Conservation (phyloP, 1,139 yeast species). For the Yamadazyma oceani region DNA sequence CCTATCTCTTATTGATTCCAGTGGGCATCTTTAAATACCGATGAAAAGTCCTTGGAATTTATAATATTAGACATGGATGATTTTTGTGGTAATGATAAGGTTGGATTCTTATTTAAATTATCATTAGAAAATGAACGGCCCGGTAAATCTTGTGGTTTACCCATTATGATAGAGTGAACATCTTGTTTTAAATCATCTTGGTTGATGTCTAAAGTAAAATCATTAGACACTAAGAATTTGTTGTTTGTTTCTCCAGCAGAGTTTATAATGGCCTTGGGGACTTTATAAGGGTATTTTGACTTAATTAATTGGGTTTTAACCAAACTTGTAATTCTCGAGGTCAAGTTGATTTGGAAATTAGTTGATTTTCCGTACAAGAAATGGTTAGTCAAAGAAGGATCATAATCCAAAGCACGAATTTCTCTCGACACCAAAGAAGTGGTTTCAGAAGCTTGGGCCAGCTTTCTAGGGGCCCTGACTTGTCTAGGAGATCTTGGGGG, state of each 20-base stretch:
- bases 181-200: constrained; percentile 24
- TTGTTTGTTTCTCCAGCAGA: constrained; percentile 23
- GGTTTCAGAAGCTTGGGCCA: constrained; percentile 6
- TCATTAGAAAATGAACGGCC: constrained; percentile 14
- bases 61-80: constrained; percentile 30
- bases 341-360: constrained; percentile 28
- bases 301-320: constrained; percentile 39
- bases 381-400: constrained; percentile 21
- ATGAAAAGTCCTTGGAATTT: constrained; percentile 19
- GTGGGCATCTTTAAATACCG: constrained; percentile 31
- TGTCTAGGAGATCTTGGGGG: neutral
- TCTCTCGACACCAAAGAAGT: constrained; percentile 11
- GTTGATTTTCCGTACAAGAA: constrained; percentile 44
- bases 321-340: constrained; percentile 43
- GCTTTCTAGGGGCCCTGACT: constrained; percentile 3
- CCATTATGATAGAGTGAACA: constrained; percentile 35
- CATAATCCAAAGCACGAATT: constrained; percentile 8
- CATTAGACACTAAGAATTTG: constrained; percentile 35
- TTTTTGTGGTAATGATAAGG: constrained; percentile 28
- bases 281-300: constrained; percentile 44
- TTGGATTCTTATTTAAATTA: constrained; percentile 32
- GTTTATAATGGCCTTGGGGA: constrained; percentile 39
- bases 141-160: constrained; percentile 20
- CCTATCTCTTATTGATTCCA: too few species aligned
- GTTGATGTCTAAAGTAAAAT: constrained; percentile 30